Conservation (phyloP, 768 basidiomycete species). For the Paxillus involutus region DNA sequence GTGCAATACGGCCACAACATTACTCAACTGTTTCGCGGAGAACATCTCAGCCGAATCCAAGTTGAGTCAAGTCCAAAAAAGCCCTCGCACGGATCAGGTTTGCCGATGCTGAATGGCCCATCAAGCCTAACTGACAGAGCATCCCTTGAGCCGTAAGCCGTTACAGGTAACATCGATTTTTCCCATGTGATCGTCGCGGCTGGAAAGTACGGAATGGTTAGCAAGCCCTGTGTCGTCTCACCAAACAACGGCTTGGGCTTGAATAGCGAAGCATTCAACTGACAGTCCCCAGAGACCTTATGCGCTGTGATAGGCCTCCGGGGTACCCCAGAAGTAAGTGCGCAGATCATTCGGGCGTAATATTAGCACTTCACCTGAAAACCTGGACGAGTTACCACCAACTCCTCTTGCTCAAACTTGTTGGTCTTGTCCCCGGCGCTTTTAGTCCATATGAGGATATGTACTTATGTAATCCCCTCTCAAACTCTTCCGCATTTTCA, state of each 20-base stretch:
- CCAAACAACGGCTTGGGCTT: slow-evolving; percentile 28
- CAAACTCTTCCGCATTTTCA: no score
- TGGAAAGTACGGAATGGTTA: slow-evolving; percentile 23
- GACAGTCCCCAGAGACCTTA: slow-evolving; percentile 6
- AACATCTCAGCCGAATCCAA: no score
- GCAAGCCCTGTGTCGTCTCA: slow-evolving; percentile 35
- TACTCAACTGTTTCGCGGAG: no score
- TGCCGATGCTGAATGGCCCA: no score
- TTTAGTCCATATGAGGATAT: no score
- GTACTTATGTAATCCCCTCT: no score
- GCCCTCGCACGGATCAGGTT: no score
- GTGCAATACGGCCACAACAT: no score
- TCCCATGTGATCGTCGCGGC: slow-evolving; percentile 1
- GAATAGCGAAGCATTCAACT: slow-evolving; percentile 5
- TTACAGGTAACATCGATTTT: neutral
- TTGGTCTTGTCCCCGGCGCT: no score
- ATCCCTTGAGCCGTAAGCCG: no score
- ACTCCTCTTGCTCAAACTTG: slow-evolving; percentile 54
- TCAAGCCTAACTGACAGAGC: no score
- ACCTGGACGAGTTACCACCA: slow-evolving; percentile 36
- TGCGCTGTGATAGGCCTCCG: slow-evolving; percentile 8
- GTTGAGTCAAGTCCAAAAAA: no score
- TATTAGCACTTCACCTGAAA: slow-evolving; percentile 35
- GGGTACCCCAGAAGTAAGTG: neutral
- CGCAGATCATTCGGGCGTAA: neutral